phyloP scores from a whole-genome alignment of 2,329 filamentous ascomycete genomes.

The Colletotrichum magnum region DNA sequence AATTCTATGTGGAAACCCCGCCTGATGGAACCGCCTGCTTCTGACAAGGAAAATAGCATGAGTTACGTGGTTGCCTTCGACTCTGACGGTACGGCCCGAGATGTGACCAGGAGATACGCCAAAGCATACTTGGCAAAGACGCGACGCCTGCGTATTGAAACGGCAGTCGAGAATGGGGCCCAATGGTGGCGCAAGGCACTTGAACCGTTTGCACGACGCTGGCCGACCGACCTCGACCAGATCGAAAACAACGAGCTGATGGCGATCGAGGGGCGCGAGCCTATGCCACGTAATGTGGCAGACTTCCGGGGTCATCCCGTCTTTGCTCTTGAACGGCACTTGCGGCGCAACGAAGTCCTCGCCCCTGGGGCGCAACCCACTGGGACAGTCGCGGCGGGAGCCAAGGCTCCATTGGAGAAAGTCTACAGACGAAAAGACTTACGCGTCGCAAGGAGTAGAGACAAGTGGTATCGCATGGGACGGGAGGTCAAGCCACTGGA shows the following conservation, averaged over 20 bases:
- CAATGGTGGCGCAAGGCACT: conserved; percentile 69
- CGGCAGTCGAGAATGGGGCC: conserved; percentile 60
- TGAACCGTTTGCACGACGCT: conserved; percentile 60
- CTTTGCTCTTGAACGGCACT: conserved; percentile 87
- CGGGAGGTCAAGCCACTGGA: conserved; percentile 83
- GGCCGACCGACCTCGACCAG: conserved; percentile 78
- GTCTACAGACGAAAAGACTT: conserved; percentile 90
- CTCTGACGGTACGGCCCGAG: conserved; percentile 80
- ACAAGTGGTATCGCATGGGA: conserved; percentile 93
- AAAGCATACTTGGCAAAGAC: conserved; percentile 95
- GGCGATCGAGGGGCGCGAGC: conserved; percentile 80
- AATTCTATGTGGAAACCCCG: conserved; percentile 80
- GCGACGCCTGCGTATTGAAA: conserved; percentile 83
- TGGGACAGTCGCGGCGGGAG: conserved; percentile 82
- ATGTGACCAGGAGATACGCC: conserved; percentile 90
- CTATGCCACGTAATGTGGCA: conserved; percentile 86
- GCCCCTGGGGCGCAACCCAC: conserved; percentile 77
- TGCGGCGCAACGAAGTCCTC: conserved; percentile 87
- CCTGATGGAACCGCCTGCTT: conserved; percentile 85
- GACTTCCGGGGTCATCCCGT: conserved; percentile 91
- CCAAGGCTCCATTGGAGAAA: conserved; percentile 75
- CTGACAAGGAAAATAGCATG: conserved; percentile 82
- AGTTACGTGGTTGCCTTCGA: conserved; percentile 90
- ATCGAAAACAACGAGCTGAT: conserved; percentile 85
- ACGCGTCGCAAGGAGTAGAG: conserved; percentile 80